A percentile compares a stretch with the other conserved stretches of the same genome.
These are phyloP conservation scores for Ashbya aceris DNA, from an alignment of 1,139 yeast genomes.

Conservation along the genomic window DNA sequence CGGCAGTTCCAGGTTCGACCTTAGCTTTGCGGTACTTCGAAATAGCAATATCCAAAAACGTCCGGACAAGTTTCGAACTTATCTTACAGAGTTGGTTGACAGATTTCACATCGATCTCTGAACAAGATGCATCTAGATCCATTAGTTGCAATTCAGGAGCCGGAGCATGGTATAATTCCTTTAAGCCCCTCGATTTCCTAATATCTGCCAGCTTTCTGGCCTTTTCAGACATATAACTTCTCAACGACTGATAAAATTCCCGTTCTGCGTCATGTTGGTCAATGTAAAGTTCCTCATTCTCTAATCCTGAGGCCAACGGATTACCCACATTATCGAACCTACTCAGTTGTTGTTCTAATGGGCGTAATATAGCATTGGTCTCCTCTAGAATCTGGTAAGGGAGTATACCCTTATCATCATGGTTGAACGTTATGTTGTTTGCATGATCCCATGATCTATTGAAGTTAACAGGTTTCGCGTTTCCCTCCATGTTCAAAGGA, in stretches of 20 bases:
- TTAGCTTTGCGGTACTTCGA: slow-evolving; percentile 79
- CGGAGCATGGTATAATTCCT: slow-evolving; percentile 37
- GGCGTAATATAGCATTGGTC: slow-evolving; percentile 48
- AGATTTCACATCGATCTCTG: slow-evolving; percentile 35
- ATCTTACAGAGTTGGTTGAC: slow-evolving; percentile 71
- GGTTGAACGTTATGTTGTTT: slow-evolving; percentile 55
- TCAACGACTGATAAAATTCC: slow-evolving; percentile 65
- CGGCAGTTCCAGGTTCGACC: slow-evolving; percentile 99
- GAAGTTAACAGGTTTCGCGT: slow-evolving; percentile 92
- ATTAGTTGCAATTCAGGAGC: slow-evolving; percentile 34
- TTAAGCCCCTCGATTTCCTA: slow-evolving; percentile 47
- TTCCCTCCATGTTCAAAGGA: slow-evolving; percentile 99
- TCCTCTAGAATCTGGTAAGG: slow-evolving; percentile 62
- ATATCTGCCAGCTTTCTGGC: slow-evolving; percentile 48
- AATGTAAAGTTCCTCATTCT: slow-evolving; percentile 46
- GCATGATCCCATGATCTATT: slow-evolving; percentile 94
- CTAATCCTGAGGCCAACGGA: slow-evolving; percentile 37
- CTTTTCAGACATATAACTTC: slow-evolving; percentile 51
- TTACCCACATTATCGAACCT: slow-evolving; percentile 71
- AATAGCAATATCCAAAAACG: slow-evolving; percentile 69
- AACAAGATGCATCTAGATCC: slow-evolving; percentile 40
- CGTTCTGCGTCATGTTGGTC: slow-evolving; percentile 85
- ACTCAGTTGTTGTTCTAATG: slow-evolving; percentile 49
- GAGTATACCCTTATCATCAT: slow-evolving; percentile 45
- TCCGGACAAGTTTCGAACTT: slow-evolving; percentile 48